Percentiles rank a stretch among this genome's conserved stretches.
These are phyloP conservation scores for Pichia phayaonensis DNA, from an alignment of 805 yeast species.

Conservation along the genomic window DNA sequence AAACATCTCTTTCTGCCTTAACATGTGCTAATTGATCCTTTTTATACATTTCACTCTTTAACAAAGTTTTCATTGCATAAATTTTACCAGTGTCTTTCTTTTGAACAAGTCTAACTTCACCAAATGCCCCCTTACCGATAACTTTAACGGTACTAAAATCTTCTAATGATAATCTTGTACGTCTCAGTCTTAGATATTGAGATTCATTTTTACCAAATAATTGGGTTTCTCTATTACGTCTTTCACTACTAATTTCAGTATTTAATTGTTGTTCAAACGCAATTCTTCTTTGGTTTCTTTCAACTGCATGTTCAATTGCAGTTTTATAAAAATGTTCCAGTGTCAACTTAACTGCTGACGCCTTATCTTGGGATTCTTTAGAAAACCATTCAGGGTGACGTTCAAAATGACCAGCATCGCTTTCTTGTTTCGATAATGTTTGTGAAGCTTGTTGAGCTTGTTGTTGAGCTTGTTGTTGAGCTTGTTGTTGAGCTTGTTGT, in stretches of 20 bases:
- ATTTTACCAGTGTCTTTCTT: conserved; percentile 87
- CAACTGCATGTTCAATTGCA: conserved; percentile 87
- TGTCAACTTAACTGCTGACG: conserved; percentile 74
- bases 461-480: conserved; percentile 7
- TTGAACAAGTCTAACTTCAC: conserved; percentile 92
- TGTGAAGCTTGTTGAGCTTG: conserved; percentile 12
- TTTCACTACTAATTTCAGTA: conserved; percentile 73
- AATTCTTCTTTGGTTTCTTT: conserved; percentile 86
- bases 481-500: conserved; percentile 8
- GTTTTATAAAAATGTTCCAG: conserved; percentile 81
- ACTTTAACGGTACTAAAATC: conserved; percentile 88
- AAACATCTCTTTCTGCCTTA: conserved; percentile 90
- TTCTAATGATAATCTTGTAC: conserved; percentile 75
- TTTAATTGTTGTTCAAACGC: conserved; percentile 70
- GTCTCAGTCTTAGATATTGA: conserved; percentile 72
- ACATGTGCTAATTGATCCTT: conserved; percentile 94
- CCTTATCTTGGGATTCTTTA: conserved; percentile 71
- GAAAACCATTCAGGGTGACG: conserved; percentile 75
- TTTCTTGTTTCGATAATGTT: conserved; percentile 13
- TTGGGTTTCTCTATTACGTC: conserved; percentile 73
- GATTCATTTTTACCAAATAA: conserved; percentile 85
- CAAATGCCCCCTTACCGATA: conserved; percentile 95
- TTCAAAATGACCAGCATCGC: conserved; percentile 62
- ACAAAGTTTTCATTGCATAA: conserved; percentile 88
- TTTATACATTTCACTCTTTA: conserved; percentile 88